These are phyloP conservation scores for Nakaseomyces delphensis DNA, from an alignment of 1,139 yeast species.

Conservation along the genomic window DNA sequence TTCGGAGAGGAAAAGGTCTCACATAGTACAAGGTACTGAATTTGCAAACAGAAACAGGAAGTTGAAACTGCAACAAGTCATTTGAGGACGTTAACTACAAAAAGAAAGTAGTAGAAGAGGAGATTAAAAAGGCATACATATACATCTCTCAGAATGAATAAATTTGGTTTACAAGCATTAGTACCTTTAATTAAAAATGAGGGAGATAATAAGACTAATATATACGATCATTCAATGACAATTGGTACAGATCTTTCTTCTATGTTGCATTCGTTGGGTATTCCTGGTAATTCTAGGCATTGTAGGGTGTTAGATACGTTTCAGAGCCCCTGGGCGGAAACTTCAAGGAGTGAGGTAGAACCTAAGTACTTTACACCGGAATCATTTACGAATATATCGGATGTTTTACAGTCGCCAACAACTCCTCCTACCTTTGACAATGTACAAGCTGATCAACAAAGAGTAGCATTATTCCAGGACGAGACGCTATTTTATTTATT, in stretches of 20 bases:
- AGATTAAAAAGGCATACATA: conserved; percentile 7
- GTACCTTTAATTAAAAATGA: conserved; percentile 47
- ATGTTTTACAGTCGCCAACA: conserved; percentile 26
- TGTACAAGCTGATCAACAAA: conserved; percentile 51
- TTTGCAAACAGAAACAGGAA: too few relatives aligned
- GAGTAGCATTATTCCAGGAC: conserved; percentile 72
- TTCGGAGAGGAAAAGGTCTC: too few relatives aligned
- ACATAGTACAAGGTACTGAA: too few relatives aligned
- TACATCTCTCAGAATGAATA: conserved; percentile 37
- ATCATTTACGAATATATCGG: conserved; percentile 36
- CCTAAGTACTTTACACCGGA: conserved; percentile 50
- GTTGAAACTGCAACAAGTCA: too few relatives aligned
- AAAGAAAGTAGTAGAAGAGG: background rate
- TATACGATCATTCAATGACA: conserved; percentile 41
- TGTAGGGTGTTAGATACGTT: conserved; percentile 54
- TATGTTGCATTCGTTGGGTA: conserved; percentile 45
- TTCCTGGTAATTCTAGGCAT: conserved; percentile 20
- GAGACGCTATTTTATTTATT: conserved; percentile 91
- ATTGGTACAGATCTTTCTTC: conserved; percentile 76
- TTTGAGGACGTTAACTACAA: too few relatives aligned
- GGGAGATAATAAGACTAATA: conserved; percentile 17
- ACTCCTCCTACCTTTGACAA: conserved; percentile 31
- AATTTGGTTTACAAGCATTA: conserved; percentile 70
- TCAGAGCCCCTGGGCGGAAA: conserved; percentile 92
- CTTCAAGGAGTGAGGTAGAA: conserved; percentile 83